Evolutionary conservation across 2,329 filamentous ascomycete genomes (phyloP), one percentile per base, ranked within the genome.

Genomic region (Parastagonospora nodorum): DNA sequence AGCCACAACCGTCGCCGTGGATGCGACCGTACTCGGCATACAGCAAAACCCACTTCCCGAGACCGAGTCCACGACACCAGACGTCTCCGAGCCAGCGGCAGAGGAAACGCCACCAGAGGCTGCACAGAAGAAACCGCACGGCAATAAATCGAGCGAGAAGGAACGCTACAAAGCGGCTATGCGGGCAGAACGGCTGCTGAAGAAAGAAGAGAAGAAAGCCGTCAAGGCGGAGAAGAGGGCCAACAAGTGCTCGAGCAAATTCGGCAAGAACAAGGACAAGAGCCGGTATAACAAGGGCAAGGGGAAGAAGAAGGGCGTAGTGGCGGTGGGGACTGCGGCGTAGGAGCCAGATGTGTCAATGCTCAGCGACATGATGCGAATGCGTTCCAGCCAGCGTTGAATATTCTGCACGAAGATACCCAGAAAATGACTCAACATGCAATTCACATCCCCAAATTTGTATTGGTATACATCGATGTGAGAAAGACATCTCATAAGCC

Each of bases 121-220:
- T 10, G 29, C 44, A 27, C 14, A 48, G 35, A 55, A 61, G 11
- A 46, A 54, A 29, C 2, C 8, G 30, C 30, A 10, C 30, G 30
- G 30, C 9, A 24, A 24, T 5, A 24, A 24, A 24, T 24, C 19
- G 19, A 5, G 19, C 19, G 19, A 24, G 19, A 24, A 24, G 19
- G 5, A 24, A 24, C 19, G 19, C 19, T 24, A 24, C 19, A 32
- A n/a, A 7, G 30, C 30, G n/a, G 10, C n/a, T 32, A n/a, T 32
- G 30, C 30, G 30, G 10, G 30, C 9, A 32, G 8, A 32, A n/a
- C 16, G 9, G n/a, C 31, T 15, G 28, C 42, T 36, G 8, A 53
- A 50, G 42, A 45, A 40, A 30, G 33, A 49, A 36, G 41, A 41
- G 24, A 31, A 42, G 24, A 36, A 24, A 27, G 30, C 19, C 6